Percentiles rank a stretch among this genome's conserved stretches.
Conservation (phyloP, 192 early-diverging fungal genomes). For the Coemansia sp. region DNA sequence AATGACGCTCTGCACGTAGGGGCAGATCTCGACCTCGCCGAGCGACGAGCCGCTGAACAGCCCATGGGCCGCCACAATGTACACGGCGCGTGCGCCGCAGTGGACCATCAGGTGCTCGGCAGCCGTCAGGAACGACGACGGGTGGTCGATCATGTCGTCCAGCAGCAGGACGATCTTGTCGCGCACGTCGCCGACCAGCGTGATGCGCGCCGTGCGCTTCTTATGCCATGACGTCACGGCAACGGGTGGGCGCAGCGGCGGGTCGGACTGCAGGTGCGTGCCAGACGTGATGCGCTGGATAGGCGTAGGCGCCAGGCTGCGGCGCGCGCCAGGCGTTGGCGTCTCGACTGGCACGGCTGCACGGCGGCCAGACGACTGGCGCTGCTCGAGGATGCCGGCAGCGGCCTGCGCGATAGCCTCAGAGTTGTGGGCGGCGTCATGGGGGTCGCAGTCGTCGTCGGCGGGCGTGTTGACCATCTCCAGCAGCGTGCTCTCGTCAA, state of each 20-base stretch:
- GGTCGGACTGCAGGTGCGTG: slow-evolving; percentile 49
- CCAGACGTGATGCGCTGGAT: slow-evolving; percentile 50
- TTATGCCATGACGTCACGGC: slow-evolving; percentile 53
- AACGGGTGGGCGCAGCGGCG: slow-evolving; percentile 45
- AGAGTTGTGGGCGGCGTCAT: slow-evolving; percentile 23
- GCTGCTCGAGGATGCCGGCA: slow-evolving; percentile 38
- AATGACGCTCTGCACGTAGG: slow-evolving; percentile 71
- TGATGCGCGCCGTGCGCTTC: slow-evolving; percentile 61
- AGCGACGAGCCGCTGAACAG: slow-evolving; percentile 86
- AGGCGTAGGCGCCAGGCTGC: slow-evolving; percentile 5
- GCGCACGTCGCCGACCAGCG: slow-evolving; percentile 89
- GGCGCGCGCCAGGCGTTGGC: slow-evolving; percentile 1
- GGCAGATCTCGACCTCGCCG: slow-evolving; percentile 75
- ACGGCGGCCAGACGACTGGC: slow-evolving; percentile 7
- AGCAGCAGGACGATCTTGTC: slow-evolving; percentile 83
- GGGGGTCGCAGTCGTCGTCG: slow-evolving; percentile 20
- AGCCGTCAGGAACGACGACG: slow-evolving; percentile 86
- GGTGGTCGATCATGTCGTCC: slow-evolving; percentile 94
- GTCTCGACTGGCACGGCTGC: slow-evolving; percentile 33
- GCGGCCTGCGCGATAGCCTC: slow-evolving; percentile 36
- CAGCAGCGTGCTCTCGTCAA: slow-evolving; percentile 43
- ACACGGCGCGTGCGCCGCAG: slow-evolving; percentile 74
- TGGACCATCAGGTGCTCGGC: slow-evolving; percentile 85
- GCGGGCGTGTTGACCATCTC: slow-evolving; percentile 54
- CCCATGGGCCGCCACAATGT: slow-evolving; percentile 92